Conservation (phyloP, 495 filamentous ascomycete species). For the Neurospora cerealis region DNA sequence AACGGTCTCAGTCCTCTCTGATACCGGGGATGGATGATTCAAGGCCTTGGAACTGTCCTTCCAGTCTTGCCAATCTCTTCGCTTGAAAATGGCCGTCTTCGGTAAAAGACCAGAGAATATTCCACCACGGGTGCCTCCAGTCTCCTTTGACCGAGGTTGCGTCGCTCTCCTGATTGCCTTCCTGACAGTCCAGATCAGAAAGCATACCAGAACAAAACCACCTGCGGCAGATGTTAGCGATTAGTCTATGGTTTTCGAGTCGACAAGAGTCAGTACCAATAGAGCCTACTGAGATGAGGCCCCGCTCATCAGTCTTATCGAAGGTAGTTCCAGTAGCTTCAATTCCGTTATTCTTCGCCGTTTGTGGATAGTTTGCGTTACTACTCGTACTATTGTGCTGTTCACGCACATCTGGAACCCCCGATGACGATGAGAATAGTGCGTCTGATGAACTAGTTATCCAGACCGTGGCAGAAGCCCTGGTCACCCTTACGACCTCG, state of each 20-base stretch:
- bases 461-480: neutral
- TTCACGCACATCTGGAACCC: neutral
- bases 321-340: constrained; percentile 10
- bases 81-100: constrained; percentile 6
- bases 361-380: neutral
- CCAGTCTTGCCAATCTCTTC: constrained; percentile 13
- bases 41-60: constrained; percentile 1
- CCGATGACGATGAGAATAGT: neutral
- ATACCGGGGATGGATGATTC: neutral
- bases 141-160: constrained; percentile 11
- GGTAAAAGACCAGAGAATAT: neutral
- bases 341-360: neutral
- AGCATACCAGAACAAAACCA: constrained; percentile 31
- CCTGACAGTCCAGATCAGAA: constrained; percentile 29
- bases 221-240: constrained; percentile 14
- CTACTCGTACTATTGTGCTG: neutral
- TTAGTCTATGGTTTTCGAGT: neutral
- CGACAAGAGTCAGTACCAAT: constrained; percentile 27
- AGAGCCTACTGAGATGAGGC: constrained; percentile 37
- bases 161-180: constrained; percentile 20
- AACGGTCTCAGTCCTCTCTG: neutral
- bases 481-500: neutral
- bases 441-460: neutral
- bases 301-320: constrained; percentile 29
- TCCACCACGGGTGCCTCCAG: neutral